phyloP scores from a whole-genome alignment of 2,329 filamentous ascomycete genomes.

The Sclerotinia minor region DNA sequence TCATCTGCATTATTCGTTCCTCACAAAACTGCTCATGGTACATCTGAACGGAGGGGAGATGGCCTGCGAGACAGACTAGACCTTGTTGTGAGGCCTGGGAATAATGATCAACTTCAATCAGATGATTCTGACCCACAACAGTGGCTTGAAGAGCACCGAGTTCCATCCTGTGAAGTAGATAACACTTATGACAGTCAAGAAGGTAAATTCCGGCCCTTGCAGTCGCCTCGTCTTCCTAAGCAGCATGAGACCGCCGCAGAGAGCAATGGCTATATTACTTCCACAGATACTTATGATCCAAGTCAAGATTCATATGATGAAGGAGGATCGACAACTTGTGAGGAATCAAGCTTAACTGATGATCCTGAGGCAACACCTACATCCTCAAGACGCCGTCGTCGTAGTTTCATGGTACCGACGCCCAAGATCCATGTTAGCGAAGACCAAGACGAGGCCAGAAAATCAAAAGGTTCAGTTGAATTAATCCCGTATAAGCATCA shows the following conservation, averaged over 20 bases:
- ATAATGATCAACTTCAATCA: constrained; percentile 26
- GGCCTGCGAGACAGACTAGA: constrained; percentile 26
- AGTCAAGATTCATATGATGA: constrained; percentile 35
- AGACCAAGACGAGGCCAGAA: constrained; percentile 46
- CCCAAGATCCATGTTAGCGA: constrained; percentile 54
- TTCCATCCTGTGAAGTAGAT: constrained; percentile 44
- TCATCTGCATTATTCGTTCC: constrained; percentile 83
- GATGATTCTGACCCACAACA: constrained; percentile 39
- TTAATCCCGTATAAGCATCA: constrained; percentile 97
- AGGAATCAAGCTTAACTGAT: constrained; percentile 37
- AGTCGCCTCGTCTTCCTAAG: constrained; percentile 32
- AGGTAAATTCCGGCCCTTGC: constrained; percentile 25
- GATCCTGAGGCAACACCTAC: constrained; percentile 39
- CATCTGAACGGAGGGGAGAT: constrained; percentile 41
- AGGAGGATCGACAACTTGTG: constrained; percentile 31
- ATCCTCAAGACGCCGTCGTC: constrained; percentile 41
- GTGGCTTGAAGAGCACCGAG: constrained; percentile 42
- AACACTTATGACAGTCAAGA: constrained; percentile 32
- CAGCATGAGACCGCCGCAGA: constrained; percentile 25
- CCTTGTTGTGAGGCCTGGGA: constrained; percentile 20
- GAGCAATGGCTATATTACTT: constrained; percentile 23
- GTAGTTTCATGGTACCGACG: constrained; percentile 46
- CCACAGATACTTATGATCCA: constrained; percentile 24
- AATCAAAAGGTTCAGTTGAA: constrained; percentile 84
- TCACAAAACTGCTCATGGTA: constrained; percentile 59